Base-by-base conservation (phyloP, 257 asterid species). In the Leonotis leonurus region DNA sequence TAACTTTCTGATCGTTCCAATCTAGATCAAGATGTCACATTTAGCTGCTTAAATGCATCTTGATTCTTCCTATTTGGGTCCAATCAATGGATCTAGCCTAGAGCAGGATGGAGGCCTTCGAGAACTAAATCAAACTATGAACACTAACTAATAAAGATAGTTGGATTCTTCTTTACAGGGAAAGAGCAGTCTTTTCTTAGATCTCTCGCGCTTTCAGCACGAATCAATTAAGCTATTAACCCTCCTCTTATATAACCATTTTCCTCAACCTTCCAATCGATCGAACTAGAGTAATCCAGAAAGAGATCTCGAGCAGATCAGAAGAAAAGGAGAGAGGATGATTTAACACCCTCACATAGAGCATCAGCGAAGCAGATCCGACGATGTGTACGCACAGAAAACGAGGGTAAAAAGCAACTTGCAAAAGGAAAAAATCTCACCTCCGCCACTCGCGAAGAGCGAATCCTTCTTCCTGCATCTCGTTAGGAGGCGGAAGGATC, bases 381-480 rank as follows among this genome's bases (percentile, higher is more conserved):
- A 39, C 18, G 20, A 17, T 18, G 33, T 49, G 66, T 18, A 9
- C 3, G 37, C 1, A 32, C 21, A 51, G 4, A 18, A 27, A 59
- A 16, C 26, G 30, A 12, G 35, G 5, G 24, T 11, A 55, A 21
- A 26, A 13, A n/a, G n/a, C 8, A 26, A 14, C 20, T 17, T 29
- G 49, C 14, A 39, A 36, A 37, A 36, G 6, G 46, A 54, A 36
- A 60, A 32, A 59, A 67, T 7, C 85, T 71, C 20, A 87, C 96
- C 96, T 79, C 62, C 95, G 77, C 97, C 97, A 90, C 67, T 90
- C 95, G 18, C 93, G 90, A 77, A 90, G 90, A 56, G 89, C 95
- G 45, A 70, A 78, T 39, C 95, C 95, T 79, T 90, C 95, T 49
- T 90, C 97, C 4, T 75, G 93, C 94, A 88, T 84, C 73, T 86